Evolutionary conservation across 164 flowering plant genomes (phyloP).

Genomic region (Chimonanthus praecox): DNA sequence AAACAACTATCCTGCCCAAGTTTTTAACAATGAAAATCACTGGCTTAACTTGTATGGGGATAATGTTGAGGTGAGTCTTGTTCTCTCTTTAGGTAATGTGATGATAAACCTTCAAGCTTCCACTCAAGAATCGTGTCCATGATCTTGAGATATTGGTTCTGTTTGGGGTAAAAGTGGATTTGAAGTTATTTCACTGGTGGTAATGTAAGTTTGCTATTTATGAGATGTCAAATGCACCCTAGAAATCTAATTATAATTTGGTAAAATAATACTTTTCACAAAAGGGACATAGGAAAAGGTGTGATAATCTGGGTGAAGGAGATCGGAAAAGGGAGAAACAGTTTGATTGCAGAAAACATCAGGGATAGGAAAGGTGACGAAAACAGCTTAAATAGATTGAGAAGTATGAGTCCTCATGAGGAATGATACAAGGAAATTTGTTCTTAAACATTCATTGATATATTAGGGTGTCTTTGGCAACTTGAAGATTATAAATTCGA

Average conservation of each 20-base stretch:
- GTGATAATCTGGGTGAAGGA: too few species aligned
- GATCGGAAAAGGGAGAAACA: too few species aligned
- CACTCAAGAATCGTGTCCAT: background rate
- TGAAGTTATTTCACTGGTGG: background rate
- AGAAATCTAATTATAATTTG: too few species aligned
- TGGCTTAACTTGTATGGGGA: conserved; percentile 94
- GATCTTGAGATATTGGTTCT: background rate
- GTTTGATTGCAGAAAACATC: too few species aligned
- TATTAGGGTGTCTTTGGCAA: too few species aligned
- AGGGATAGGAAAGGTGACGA: too few species aligned
- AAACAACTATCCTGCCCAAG: conserved; percentile 95
- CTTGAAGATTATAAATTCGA: too few species aligned
- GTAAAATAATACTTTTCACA: background rate
- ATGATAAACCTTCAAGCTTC: background rate
- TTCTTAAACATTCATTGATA: too few species aligned
- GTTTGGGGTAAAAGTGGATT: background rate
- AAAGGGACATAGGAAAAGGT: too few species aligned
- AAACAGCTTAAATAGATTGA: too few species aligned
- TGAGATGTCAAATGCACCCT: background rate
- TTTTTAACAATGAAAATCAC: conserved; percentile 97
- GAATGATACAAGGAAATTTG: too few species aligned
- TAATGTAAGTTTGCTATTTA: background rate
- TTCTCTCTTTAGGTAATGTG: background rate
- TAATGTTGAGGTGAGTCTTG: conserved; percentile 77
- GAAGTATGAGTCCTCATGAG: too few species aligned